Base-by-base conservation (phyloP, 1,284 basidiomycete species). In the Schizophyllum amplum region DNA sequence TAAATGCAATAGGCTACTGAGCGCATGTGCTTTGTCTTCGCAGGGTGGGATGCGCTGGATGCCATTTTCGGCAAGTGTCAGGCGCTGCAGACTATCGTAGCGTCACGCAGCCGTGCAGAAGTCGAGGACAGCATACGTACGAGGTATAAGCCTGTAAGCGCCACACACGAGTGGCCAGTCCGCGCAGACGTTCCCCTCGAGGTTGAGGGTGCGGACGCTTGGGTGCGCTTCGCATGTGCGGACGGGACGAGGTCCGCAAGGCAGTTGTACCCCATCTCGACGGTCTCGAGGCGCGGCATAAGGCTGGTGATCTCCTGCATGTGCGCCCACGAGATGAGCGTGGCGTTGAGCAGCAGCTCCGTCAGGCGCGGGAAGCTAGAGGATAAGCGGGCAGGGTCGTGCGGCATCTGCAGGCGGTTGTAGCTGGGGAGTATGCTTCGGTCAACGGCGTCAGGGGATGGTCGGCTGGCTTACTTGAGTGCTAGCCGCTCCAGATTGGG, bases 191-290 rank as follows among this genome's bases (percentile, higher is more conserved):
- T 96, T 96, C 50, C 76, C 79, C 63, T 92, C 90, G 26, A 97
- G 72, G 67, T 93, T 94, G 58, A 97, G 70, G 24, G 74, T 73
- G 53, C 75, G 69, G 42, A 93, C 63, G 47, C 67, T 63, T 2
- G 69, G 67, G 20, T 73, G 63, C 13, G 58, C 33, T 53, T 33
- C 63, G 49, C 53, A 24, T 62, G 58, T 17, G 33, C 33, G 56
- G 62, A 58, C 51, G 64, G 50, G 24, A 64, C 65, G 55, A 86
- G 70, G 17, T 64, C 65, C 22, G 67, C 64, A 48, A 94, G 70
- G 22, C 68, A 65, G 67, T 98, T 97, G 70, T 86, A 82, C 5
- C 92, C 93, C 55, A 94, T 69, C 71, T 96, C 89, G 4, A 95
- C 72, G 1, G 76, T 65, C 49, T 73, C 72, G 23, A 98, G 72